A percentile compares a stretch with the other conserved stretches of the same genome.
phyloP scores from a whole-genome alignment of 129 eudicot genomes.

The Centaurea solstitialis region DNA sequence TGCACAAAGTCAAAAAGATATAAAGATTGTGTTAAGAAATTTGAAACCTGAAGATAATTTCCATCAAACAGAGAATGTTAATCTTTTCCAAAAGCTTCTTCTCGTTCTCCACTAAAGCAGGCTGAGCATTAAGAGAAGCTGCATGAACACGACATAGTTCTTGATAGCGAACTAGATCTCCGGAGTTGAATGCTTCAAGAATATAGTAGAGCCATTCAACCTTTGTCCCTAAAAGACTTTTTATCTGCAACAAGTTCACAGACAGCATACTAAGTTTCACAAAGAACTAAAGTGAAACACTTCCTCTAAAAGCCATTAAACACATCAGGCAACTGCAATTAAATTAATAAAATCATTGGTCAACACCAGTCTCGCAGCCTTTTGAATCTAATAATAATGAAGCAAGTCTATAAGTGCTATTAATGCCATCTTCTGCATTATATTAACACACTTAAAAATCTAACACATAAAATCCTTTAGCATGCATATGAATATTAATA shows the following conservation, averaged over 20 bases:
- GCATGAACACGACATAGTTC: constrained; percentile 78
- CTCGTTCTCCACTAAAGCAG: constrained; percentile 86
- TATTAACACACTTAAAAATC: too few relatives aligned
- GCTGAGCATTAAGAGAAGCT: constrained; percentile 78
- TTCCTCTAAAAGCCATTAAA: not conserved
- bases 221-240: constrained; percentile 74
- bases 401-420: not conserved
- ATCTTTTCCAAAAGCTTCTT: constrained; percentile 92
- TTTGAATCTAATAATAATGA: not conserved
- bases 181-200: constrained; percentile 88
- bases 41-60: constrained; percentile 78
- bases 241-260: constrained; percentile 48
- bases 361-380: not conserved
- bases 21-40: not conserved
- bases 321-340: not conserved
- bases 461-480: not conserved
- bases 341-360: too few relatives aligned
- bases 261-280: not conserved
- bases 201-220: constrained; percentile 97
- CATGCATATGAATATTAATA: not conserved
- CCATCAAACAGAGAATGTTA: constrained; percentile 95
- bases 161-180: constrained; percentile 89
- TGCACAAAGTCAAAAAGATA: not conserved
- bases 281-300: not conserved
- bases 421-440: not conserved